phyloP scores from a whole-genome alignment of 768 basidiomycete species.

The button mushroom (Agaricus bisporus) region DNA sequence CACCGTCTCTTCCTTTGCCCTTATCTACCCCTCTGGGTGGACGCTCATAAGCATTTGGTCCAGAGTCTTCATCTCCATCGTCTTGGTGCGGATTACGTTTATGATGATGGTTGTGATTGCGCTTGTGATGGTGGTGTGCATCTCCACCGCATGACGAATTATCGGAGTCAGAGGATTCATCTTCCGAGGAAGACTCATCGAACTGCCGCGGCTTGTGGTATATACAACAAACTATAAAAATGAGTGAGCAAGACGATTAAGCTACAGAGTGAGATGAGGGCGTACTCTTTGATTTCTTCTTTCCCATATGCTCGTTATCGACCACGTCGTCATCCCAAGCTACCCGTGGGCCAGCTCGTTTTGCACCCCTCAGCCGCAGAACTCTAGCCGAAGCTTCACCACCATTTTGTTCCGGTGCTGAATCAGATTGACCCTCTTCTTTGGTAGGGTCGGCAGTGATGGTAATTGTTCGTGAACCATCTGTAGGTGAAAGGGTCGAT shows the following conservation, averaged over 20 bases:
- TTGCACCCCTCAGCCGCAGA: conserved; percentile 53
- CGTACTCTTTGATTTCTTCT: conserved; percentile 92
- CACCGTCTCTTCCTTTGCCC: conserved; percentile 25
- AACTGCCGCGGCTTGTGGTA: conserved; percentile 79
- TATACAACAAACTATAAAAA: conserved; percentile 88
- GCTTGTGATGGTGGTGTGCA: conserved; percentile 14
- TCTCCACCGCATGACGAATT: conserved; percentile 24
- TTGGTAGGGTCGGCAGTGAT: conserved; percentile 29
- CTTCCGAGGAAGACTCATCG: conserved; percentile 75
- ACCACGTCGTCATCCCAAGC: conserved; percentile 82
- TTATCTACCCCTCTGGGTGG: conserved; percentile 29
- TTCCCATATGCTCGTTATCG: conserved; percentile 86
- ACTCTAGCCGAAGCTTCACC: conserved; percentile 34
- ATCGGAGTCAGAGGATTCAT: conserved; percentile 46
- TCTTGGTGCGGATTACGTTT: conserved; percentile 7
- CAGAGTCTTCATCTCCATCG: conserved; percentile 15
- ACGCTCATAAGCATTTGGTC: conserved; percentile 48
- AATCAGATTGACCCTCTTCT: conserved; percentile 19
- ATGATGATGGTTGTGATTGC: conserved; percentile 11
- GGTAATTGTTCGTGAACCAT: conserved; percentile 53
- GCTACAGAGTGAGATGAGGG: conserved; percentile 13
- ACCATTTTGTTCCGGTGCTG: conserved; percentile 9
- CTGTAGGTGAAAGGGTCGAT: conserved; percentile 35
- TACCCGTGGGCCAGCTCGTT: conserved; percentile 46
- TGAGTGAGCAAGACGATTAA: not conserved